Conservation (phyloP, 1,284 basidiomycete genomes). For the Ustilago shanxiensis region DNA sequence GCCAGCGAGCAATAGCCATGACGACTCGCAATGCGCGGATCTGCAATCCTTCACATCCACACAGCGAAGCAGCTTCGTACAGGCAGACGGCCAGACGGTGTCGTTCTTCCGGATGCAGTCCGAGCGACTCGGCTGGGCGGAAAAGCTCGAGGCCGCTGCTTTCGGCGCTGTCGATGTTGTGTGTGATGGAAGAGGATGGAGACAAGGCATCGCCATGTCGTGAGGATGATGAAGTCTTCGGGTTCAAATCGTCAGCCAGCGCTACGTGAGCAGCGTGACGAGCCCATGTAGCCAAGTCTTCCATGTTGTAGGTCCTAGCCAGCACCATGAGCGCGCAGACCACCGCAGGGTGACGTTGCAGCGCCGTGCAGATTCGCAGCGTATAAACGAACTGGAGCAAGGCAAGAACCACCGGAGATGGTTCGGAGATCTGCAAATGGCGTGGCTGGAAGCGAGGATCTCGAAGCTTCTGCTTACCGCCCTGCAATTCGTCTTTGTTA, state of each 20-base stretch:
- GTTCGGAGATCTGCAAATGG: slow-evolving; percentile 84
- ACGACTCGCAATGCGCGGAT: slow-evolving; percentile 75
- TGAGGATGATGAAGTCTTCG: slow-evolving; percentile 27
- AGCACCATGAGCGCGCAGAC: slow-evolving; percentile 87
- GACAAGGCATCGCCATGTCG: slow-evolving; percentile 33
- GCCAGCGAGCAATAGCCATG: slow-evolving; percentile 57
- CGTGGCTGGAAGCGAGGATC: slow-evolving; percentile 85
- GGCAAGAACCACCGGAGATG: slow-evolving; percentile 87
- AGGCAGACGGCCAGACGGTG: slow-evolving; percentile 88
- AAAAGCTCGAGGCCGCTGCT: slow-evolving; percentile 53
- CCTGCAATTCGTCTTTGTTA: slow-evolving; percentile 6
- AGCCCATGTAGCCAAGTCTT: slow-evolving; percentile 81
- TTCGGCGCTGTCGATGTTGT: slow-evolving; percentile 34
- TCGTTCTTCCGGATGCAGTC: slow-evolving; percentile 74
- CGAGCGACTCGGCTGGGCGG: slow-evolving; percentile 55
- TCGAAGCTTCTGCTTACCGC: slow-evolving; percentile 30
- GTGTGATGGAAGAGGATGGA: slow-evolving; percentile 28
- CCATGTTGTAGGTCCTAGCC: slow-evolving; percentile 83
- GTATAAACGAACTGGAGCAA: slow-evolving; percentile 94
- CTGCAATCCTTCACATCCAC: slow-evolving; percentile 86
- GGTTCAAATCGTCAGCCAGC: slow-evolving; percentile 53
- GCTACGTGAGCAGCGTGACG: slow-evolving; percentile 86
- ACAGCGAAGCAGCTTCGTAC: slow-evolving; percentile 91
- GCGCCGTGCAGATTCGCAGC: slow-evolving; percentile 82
- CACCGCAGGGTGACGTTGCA: slow-evolving; percentile 90